Conservation (phyloP, 306 rosid species). For the Oemleria cerasiformis region DNA sequence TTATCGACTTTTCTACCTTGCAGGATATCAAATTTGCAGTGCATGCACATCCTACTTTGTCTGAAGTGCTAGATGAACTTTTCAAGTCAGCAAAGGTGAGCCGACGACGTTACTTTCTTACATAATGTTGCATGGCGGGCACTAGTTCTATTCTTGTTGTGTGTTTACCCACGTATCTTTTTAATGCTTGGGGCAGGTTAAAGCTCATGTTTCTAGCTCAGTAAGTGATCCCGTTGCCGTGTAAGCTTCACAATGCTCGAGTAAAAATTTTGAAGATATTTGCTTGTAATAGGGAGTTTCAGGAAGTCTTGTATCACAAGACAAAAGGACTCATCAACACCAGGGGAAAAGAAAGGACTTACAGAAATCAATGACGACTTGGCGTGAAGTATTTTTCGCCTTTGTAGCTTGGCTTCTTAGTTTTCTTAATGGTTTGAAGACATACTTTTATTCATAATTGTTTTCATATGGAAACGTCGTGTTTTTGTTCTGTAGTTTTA, state of each 20-base stretch:
- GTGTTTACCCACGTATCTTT: conserved; percentile 16
- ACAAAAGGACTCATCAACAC: conserved; percentile 31
- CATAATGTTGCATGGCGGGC: neutral
- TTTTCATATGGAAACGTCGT: conserved; percentile 24
- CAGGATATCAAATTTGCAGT: conserved; percentile 86
- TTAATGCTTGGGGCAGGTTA: conserved; percentile 57
- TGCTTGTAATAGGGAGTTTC: conserved; percentile 61
- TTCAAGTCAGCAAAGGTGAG: conserved; percentile 94
- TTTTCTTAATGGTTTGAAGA: conserved; percentile 32
- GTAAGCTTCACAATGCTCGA: conserved; percentile 50
- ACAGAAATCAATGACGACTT: conserved; percentile 27
- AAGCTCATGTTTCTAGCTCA: conserved; percentile 52
- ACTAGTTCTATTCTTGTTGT: neutral
- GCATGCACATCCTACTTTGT: conserved; percentile 96
- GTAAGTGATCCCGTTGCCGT: conserved; percentile 83
- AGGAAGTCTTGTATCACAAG: conserved; percentile 31
- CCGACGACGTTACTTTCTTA: conserved; percentile 19
- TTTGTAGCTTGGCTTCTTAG: conserved; percentile 29
- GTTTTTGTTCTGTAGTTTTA: conserved; percentile 25
- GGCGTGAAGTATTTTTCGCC: conserved; percentile 27
- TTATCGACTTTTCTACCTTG: neutral
- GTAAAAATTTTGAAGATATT: conserved; percentile 55
- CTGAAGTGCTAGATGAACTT: conserved; percentile 93
- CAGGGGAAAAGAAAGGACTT: conserved; percentile 30
- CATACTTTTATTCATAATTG: conserved; percentile 26